These are phyloP conservation scores for Moricandia moricandioides DNA, from an alignment of 345 rosid species.

Conservation along the genomic window DNA sequence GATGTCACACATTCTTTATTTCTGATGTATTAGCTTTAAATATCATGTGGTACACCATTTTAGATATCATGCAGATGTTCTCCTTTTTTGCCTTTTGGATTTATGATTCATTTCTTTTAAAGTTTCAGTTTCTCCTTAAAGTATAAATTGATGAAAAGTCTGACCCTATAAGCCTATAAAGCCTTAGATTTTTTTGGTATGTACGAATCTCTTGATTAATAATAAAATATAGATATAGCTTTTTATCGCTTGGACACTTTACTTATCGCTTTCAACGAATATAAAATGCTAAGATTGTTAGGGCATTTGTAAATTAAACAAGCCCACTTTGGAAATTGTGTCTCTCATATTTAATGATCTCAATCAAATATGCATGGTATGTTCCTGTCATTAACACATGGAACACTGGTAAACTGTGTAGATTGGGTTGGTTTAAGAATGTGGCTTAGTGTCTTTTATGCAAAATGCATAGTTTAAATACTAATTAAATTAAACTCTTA, in stretches of 20 bases:
- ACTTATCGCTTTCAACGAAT: background rate
- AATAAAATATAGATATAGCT: background rate
- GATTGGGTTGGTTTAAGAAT: background rate
- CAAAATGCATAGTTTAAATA: background rate
- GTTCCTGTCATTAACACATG: background rate
- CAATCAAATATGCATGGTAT: too few species aligned
- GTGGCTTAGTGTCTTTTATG: background rate
- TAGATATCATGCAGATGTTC: background rate
- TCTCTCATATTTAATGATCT: too few species aligned
- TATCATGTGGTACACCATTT: too few species aligned
- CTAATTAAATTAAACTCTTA: background rate
- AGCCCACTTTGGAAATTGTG: background rate
- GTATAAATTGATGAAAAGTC: too few species aligned
- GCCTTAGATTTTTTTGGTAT: background rate
- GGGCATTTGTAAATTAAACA: background rate
- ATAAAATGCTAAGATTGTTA: background rate
- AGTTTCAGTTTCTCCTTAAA: background rate
- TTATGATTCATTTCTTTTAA: background rate
- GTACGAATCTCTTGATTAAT: background rate
- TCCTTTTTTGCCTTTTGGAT: background rate
- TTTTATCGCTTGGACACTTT: background rate
- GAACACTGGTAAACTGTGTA: background rate
- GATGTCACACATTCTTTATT: background rate
- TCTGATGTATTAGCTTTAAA: background rate
- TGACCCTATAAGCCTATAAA: too few species aligned